Evolutionary conservation across 352 stramenopile species (phyloP), one percentile per base, ranked within the genome.

Genomic region (Globisporangium iwayamae): DNA sequence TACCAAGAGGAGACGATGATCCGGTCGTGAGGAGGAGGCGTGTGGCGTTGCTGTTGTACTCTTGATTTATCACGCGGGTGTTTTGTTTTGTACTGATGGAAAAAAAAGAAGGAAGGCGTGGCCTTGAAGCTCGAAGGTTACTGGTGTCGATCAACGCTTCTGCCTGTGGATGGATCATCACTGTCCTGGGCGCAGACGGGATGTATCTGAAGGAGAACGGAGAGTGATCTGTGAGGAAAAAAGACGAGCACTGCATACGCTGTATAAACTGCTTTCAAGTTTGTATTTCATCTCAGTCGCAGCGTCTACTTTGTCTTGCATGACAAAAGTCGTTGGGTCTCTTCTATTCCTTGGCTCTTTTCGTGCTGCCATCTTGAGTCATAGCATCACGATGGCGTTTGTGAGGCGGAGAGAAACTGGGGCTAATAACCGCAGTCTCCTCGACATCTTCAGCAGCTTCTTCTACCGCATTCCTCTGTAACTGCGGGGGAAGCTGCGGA

Each of bases 1-100:
- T 96, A 93, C 72, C 85, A 94, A 65, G 87, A 94, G 75, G 85
- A 96, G 22, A 60, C 56, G 25, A 79, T 79, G 45, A 76, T 71
- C 59, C 64, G 64, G 22, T 56, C 55, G 48, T 63, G 50, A 63
- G 36, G 45, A 18, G 13, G 25, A 38, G n/a, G 18, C n/a, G 36
- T n/a, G 20, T 13, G 55, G 55, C 20, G 55, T 13, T 52, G 39
- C n/a, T 57, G 52, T 57, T 62, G 39, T 62, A 53, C n/a, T 52
- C 43, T 53, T 58, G 52, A 58, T 58, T 58, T 58, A 58, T 58
- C 52, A 43, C n/a, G 52, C 32, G 32, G 18, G 52, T 45, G 32
- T 46, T 32, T 58, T 58, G 18, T 46, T 45, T 58, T 58, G 32
- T 62, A 62, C 50, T 62, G 39, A 62, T 18, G 38, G 28, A 46